Evolutionary conservation across 345 rosid genomes (phyloP).

Genomic region (Syzygium grande): DNA sequence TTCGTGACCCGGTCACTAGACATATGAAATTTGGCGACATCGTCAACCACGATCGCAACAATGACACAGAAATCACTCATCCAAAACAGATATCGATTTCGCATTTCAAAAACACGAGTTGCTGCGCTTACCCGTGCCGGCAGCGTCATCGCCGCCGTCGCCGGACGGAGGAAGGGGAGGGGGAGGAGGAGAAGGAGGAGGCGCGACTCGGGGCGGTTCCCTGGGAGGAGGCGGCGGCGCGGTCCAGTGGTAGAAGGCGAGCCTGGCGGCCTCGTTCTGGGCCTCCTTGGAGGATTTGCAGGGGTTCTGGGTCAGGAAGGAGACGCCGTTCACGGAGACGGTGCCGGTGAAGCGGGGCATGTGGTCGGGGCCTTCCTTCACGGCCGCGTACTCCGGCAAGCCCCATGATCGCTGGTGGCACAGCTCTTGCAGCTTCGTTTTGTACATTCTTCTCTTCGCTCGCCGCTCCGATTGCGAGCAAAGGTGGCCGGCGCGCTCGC

Average conservation of each 20-base stretch:
- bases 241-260: conserved; percentile 17
- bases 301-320: conserved; percentile 2
- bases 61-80: not conserved
- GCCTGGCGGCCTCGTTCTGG: conserved; percentile 26
- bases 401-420: conserved; percentile 19
- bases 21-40: not conserved
- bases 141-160: not conserved
- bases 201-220: not conserved
- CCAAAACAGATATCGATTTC: not conserved
- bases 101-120: not conserved
- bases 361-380: conserved; percentile 20
- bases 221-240: not conserved
- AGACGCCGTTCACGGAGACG: conserved; percentile 19
- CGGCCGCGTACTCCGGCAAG: conserved; percentile 17
- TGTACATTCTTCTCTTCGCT: conserved; percentile 11
- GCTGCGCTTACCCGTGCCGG: not conserved
- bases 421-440: conserved; percentile 25
- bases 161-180: not conserved
- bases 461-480: not conserved
- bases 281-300: conserved; percentile 18
- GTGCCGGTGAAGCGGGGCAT: conserved; percentile 17
- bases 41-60: not conserved
- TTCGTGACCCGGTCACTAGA: not conserved
- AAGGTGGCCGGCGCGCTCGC: not conserved
- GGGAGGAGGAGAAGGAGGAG: not conserved